These are phyloP conservation scores for Paraleonurus japonicus DNA, from an alignment of 257 asterid species.

Conservation along the genomic window DNA sequence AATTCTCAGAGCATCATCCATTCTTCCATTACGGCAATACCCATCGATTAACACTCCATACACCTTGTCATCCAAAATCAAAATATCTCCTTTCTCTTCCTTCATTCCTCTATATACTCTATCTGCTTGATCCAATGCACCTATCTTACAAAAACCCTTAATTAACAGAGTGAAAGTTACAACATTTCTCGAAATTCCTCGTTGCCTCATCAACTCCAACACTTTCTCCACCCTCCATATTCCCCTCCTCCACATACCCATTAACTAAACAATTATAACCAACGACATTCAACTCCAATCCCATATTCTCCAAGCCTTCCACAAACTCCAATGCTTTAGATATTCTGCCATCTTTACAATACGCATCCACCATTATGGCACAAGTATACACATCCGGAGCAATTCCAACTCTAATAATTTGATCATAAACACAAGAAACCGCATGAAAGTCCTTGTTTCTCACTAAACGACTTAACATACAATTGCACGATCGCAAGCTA, in stretches of 20 bases:
- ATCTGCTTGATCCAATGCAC: constrained; percentile 70
- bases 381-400: constrained; percentile 72
- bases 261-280: constrained; percentile 78
- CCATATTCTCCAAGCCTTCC: constrained; percentile 55
- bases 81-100: constrained; percentile 31
- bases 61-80: constrained; percentile 61
- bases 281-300: constrained; percentile 60
- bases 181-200: constrained; percentile 50
- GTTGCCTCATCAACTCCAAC: constrained; percentile 49
- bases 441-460: constrained; percentile 44
- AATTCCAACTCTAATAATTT: constrained; percentile 66
- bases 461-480: constrained; percentile 70
- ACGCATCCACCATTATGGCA: constrained; percentile 76
- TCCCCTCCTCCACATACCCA: constrained; percentile 66
- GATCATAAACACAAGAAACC: constrained; percentile 62
- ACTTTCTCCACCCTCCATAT: constrained; percentile 54
- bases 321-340: constrained; percentile 60
- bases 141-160: constrained; percentile 69
- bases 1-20: constrained; percentile 69
- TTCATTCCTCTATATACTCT: constrained; percentile 52
- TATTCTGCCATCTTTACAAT: constrained; percentile 67
- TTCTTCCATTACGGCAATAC: constrained; percentile 71
- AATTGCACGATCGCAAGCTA: constrained; percentile 76
- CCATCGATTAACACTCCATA: constrained; percentile 79
- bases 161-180: constrained; percentile 70